Conservation (phyloP, 257 asterid genomes). For the Mentha longifolia region DNA sequence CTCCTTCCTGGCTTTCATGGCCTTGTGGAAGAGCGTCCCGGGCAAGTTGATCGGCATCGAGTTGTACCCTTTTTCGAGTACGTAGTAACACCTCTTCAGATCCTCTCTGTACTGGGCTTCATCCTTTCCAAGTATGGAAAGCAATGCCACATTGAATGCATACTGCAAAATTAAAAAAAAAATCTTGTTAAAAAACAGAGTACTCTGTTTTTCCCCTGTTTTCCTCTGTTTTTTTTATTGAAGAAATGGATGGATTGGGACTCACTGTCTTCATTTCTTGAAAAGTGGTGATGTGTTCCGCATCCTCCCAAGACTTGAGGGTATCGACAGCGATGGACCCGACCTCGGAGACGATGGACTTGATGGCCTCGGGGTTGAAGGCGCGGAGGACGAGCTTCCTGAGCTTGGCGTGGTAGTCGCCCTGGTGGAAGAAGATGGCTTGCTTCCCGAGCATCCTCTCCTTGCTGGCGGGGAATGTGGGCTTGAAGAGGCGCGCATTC, state of each 20-base stretch:
- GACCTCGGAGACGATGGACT: constrained; percentile 52
- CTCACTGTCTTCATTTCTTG: constrained; percentile 82
- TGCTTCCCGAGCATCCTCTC: constrained; percentile 80
- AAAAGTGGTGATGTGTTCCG: constrained; percentile 61
- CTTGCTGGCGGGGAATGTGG: constrained; percentile 85
- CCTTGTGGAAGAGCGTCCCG: constrained; percentile 70
- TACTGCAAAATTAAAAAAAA: constrained; percentile 49
- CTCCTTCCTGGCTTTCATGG: constrained; percentile 77
- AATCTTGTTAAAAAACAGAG: constrained; percentile 35
- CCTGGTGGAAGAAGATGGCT: constrained; percentile 79
- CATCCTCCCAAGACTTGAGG: constrained; percentile 56
- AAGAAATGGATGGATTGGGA: background rate
- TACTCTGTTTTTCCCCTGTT: constrained; percentile 31
- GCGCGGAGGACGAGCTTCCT: constrained; percentile 74
- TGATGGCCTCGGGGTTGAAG: constrained; percentile 71
- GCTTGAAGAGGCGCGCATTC: constrained; percentile 72
- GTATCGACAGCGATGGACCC: constrained; percentile 49
- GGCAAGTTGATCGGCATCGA: constrained; percentile 76
- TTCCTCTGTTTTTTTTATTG: constrained; percentile 22
- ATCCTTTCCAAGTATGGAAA: constrained; percentile 74
- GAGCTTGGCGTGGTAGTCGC: constrained; percentile 68
- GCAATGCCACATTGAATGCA: constrained; percentile 80
- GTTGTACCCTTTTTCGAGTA: constrained; percentile 76
- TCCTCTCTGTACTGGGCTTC: constrained; percentile 68
- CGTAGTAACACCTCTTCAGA: constrained; percentile 68